A percentile compares a stretch with the other conserved stretches of the same genome.
These are phyloP conservation scores for Epichloe coenophiala DNA, from an alignment of 2,329 filamentous ascomycete species.

Conservation along the genomic window DNA sequence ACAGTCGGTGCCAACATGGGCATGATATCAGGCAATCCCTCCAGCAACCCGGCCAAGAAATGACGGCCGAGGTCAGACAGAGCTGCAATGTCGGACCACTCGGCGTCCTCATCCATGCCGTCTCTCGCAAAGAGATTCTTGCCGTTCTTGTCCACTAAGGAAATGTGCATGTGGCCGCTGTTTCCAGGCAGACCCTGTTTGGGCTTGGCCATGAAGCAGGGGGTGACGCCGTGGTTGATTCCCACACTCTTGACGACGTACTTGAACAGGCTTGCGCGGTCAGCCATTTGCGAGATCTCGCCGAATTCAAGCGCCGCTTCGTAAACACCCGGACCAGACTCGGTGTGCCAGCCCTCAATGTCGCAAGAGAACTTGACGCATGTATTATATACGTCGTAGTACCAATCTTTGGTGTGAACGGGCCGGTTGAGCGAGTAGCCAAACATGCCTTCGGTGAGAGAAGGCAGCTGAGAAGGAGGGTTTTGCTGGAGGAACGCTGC, in stretches of 20 bases:
- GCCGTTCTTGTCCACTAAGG: conserved; percentile 64
- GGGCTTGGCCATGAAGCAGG: conserved; percentile 98
- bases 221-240: conserved; percentile 78
- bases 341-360: conserved; percentile 92
- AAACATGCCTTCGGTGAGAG: conserved; percentile 88
- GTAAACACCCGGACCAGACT: conserved; percentile 86
- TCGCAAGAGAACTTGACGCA: conserved; percentile 66
- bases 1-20: conserved; percentile 85
- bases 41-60: conserved; percentile 81
- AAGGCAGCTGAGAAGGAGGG: conserved; percentile 57
- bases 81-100: conserved; percentile 61
- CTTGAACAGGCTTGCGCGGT: conserved; percentile 88
- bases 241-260: conserved; percentile 83
- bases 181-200: conserved; percentile 84
- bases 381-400: conserved; percentile 73
- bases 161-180: conserved; percentile 91
- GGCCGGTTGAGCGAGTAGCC: conserved; percentile 82
- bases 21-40: conserved; percentile 90
- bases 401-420: conserved; percentile 84
- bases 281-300: conserved; percentile 79
- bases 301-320: conserved; percentile 90
- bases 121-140: conserved; percentile 75
- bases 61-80: conserved; percentile 83
- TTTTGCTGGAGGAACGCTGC: conserved; percentile 63
- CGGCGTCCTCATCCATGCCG: conserved; percentile 53